A percentile compares a stretch with the other conserved stretches of the same genome.
Conservation (phyloP, 2,329 filamentous ascomycete genomes). For the Hypoxylon sp. region DNA sequence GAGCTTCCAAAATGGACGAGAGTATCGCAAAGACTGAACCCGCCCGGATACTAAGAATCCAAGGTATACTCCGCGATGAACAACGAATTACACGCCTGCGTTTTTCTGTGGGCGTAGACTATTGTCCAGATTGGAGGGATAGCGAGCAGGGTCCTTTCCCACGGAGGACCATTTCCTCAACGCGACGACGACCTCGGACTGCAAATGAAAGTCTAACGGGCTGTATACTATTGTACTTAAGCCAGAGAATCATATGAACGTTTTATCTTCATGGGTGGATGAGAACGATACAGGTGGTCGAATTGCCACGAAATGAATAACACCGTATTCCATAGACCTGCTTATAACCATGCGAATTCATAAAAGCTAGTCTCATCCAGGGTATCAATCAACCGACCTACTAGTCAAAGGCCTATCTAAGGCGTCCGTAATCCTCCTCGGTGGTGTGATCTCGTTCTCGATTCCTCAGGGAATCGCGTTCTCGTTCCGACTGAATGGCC, state of each 20-base stretch:
- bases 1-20: constrained; percentile 94
- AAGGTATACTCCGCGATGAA: background rate
- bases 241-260: constrained; percentile 7
- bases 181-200: constrained; percentile 5
- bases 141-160: background rate
- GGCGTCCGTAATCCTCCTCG: constrained; percentile 70
- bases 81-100: background rate
- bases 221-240: constrained; percentile 44
- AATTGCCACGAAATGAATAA: background rate
- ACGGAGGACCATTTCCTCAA: background rate
- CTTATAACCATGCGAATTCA: constrained; percentile 18
- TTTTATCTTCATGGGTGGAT: constrained; percentile 23
- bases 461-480: constrained; percentile 58
- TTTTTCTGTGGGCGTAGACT: background rate
- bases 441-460: constrained; percentile 55
- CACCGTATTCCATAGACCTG: background rate
- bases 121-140: background rate
- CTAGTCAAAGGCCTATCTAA: constrained; percentile 57
- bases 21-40: constrained; percentile 93
- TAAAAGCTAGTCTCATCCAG: constrained; percentile 23
- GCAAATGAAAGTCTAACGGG: background rate
- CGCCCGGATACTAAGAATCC: constrained; percentile 82
- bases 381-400: constrained; percentile 42
- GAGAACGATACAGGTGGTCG: constrained; percentile 2
- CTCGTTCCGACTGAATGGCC: constrained; percentile 69